A percentile compares a stretch with the other conserved stretches of the same genome.
phyloP scores from a whole-genome alignment of 129 eudicot genomes.

The Flaveria trinervia region DNA sequence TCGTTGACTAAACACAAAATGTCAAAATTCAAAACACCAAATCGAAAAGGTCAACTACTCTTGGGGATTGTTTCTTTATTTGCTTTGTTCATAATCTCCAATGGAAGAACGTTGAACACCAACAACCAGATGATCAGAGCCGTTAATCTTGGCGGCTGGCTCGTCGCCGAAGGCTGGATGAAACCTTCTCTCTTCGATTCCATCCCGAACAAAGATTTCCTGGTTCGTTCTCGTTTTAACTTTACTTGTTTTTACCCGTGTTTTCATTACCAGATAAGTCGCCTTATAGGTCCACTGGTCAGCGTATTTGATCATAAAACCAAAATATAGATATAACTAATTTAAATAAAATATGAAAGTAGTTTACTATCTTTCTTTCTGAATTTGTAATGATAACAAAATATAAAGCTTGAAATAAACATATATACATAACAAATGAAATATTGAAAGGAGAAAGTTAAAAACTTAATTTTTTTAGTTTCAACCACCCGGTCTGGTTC shows the following conservation, averaged over 20 bases:
- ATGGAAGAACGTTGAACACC: constrained; percentile 30
- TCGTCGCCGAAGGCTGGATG: constrained; percentile 85
- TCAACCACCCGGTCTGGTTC: too few relatives aligned
- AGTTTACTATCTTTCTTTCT: too few relatives aligned
- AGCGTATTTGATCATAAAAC: too few relatives aligned
- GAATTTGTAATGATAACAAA: too few relatives aligned
- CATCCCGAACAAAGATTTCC: constrained; percentile 72
- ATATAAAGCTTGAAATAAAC: too few relatives aligned
- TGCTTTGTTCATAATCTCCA: constrained; percentile 28
- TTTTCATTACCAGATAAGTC: background rate
- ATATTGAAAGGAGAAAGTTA: too few relatives aligned
- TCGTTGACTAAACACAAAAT: background rate
- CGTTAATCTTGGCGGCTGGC: constrained; percentile 89
- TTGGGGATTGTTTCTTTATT: constrained; percentile 29
- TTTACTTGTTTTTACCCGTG: background rate
- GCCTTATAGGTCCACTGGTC: too few relatives aligned
- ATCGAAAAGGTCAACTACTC: constrained; percentile 25
- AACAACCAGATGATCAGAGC: constrained; percentile 45
- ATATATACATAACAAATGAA: too few relatives aligned
- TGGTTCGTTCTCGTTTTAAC: constrained; percentile 42
- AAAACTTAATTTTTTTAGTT: too few relatives aligned
- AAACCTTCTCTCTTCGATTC: constrained; percentile 71
- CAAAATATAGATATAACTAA: too few relatives aligned
- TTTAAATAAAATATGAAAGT: too few relatives aligned
- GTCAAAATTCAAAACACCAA: constrained; percentile 18